A percentile compares a stretch with the other conserved stretches of the same genome.
Conservation (phyloP, 345 rosid genomes). For the Hypericum androsaemum region DNA sequence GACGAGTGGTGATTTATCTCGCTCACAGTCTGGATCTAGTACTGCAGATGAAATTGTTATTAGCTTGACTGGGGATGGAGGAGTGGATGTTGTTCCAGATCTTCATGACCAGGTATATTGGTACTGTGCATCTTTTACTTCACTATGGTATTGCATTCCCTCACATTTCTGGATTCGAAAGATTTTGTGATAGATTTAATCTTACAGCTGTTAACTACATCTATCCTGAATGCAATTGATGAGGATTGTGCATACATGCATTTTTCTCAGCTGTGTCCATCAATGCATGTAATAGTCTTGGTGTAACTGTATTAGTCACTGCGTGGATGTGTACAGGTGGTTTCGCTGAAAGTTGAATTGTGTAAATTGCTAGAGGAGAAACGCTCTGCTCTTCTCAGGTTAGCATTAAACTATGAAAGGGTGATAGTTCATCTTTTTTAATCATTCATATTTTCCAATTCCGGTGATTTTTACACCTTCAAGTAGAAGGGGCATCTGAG, state of each 20-base stretch:
- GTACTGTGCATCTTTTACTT: background rate
- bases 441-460: too few species aligned
- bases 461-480: too few species aligned
- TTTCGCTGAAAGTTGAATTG: conserved; percentile 86
- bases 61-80: conserved; percentile 63
- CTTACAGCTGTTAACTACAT: too few species aligned
- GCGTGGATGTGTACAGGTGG: conserved; percentile 42
- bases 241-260: too few species aligned
- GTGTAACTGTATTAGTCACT: background rate
- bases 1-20: conserved; percentile 54
- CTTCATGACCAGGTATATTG: conserved; percentile 75
- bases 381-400: conserved; percentile 94
- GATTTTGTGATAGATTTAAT: too few species aligned
- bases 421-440: too few species aligned
- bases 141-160: background rate
- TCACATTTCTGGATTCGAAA: background rate
- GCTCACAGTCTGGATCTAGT: conserved; percentile 64
- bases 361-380: conserved; percentile 94
- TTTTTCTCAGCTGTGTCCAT: too few species aligned
- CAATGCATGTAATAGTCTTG: background rate
- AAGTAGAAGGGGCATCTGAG: too few species aligned
- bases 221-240: too few species aligned
- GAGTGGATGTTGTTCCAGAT: conserved; percentile 66
- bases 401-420: background rate
- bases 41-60: conserved; percentile 65